Percentiles rank a stretch among this genome's conserved stretches.
phyloP scores from a whole-genome alignment of 169 alveolate genomes.

The Eimeria sp. region DNA sequence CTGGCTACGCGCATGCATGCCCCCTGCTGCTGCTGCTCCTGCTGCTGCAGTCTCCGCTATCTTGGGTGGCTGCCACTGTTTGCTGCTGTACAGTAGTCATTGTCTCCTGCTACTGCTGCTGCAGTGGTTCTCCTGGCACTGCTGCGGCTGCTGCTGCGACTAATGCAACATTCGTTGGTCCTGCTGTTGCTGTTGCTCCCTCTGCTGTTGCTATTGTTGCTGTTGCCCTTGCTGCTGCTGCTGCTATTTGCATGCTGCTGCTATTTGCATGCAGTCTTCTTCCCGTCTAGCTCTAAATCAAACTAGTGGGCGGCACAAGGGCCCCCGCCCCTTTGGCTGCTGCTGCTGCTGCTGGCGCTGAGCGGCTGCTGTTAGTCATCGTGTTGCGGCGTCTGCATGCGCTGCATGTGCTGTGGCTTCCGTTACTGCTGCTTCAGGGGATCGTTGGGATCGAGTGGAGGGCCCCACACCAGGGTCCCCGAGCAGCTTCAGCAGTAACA shows the following conservation, averaged over 20 bases:
- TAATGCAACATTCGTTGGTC: not conserved
- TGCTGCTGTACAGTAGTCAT: too few species aligned
- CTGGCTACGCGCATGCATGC: not conserved
- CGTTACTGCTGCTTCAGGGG: not conserved
- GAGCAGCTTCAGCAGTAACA: not conserved
- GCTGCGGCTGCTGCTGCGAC: too few species aligned
- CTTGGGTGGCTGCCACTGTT: not conserved
- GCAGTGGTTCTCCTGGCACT: too few species aligned
- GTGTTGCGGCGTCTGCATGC: not conserved
- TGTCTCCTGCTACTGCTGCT: not conserved
- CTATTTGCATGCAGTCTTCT: too few species aligned
- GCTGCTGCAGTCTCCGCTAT: too few species aligned
- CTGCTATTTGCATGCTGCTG: not conserved
- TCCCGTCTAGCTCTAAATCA: too few species aligned
- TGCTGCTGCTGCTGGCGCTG: constrained; percentile 13
- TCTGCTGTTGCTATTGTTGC: constrained; percentile 8
- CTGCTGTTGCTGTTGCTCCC: not conserved
- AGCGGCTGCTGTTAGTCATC: not conserved
- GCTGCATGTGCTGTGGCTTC: not conserved
- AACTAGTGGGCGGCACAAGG: not conserved
- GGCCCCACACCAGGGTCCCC: not conserved
- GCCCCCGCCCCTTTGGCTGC: not conserved
- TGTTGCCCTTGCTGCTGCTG: not conserved
- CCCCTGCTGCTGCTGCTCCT: constrained; percentile 7
- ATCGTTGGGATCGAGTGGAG: not conserved